Conservation (phyloP, 2,329 filamentous ascomycete species). For the Setomelanomma holmii region DNA sequence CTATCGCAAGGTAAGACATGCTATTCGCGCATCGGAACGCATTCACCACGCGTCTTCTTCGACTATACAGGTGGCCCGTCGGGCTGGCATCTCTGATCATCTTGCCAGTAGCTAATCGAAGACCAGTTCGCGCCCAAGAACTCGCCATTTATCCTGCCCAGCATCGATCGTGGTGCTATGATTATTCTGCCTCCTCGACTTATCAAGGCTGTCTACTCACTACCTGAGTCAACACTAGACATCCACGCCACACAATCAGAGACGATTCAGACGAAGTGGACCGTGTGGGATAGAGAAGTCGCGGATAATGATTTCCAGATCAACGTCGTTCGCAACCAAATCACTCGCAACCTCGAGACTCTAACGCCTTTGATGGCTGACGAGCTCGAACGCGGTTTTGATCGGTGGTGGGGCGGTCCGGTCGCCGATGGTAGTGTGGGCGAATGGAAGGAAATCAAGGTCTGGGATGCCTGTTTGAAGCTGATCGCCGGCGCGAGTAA, state of each 20-base stretch:
- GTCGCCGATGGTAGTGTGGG: neutral
- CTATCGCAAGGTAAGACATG: constrained; percentile 15
- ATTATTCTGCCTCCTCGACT: constrained; percentile 19
- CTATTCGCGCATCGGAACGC: neutral
- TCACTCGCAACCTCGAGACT: constrained; percentile 18
- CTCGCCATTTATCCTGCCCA: constrained; percentile 17
- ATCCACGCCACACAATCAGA: constrained; percentile 20
- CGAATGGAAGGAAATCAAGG: constrained; percentile 21
- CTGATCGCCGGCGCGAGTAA: constrained; percentile 20
- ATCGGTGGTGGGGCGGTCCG: constrained; percentile 15
- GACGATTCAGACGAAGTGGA: constrained; percentile 24
- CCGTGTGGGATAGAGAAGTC: constrained; percentile 20
- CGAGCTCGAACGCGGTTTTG: constrained; percentile 17
- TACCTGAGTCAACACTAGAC: constrained; percentile 17
- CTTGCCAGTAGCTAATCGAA: no score
- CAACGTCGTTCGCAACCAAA: constrained; percentile 24
- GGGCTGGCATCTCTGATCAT: no score
- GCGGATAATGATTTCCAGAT: constrained; percentile 20
- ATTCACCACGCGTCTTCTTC: neutral
- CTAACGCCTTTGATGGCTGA: constrained; percentile 22
- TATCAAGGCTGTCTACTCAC: constrained; percentile 19
- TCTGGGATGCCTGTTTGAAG: constrained; percentile 19
- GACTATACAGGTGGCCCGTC: no score
- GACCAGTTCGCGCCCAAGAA: constrained; percentile 13
- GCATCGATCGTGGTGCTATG: constrained; percentile 23